Conservation (phyloP, 768 basidiomycete genomes). For the Cystofilobasidium capitatum region DNA sequence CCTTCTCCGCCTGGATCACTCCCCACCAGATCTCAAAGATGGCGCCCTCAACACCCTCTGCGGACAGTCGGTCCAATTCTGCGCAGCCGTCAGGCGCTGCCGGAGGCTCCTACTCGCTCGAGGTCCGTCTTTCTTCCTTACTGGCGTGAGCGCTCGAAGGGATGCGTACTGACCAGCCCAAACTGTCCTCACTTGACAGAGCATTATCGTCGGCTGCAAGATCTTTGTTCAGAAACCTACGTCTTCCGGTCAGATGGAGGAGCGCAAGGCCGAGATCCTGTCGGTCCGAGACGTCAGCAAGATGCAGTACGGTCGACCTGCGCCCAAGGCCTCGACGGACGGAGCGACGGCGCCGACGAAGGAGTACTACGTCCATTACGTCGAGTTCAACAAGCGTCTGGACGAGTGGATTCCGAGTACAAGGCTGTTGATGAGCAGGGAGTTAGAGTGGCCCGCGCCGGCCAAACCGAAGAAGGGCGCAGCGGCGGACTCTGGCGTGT, state of each 20-base stretch:
- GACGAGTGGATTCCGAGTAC: conserved; percentile 94
- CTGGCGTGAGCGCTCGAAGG: not conserved
- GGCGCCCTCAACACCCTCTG: conserved; percentile 36
- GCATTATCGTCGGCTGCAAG: conserved; percentile 87
- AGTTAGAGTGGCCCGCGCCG: conserved; percentile 77
- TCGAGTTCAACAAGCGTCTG: conserved; percentile 95
- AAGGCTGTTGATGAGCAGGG: conserved; percentile 68
- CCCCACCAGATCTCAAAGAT: conserved; percentile 19
- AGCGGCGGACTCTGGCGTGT: not conserved
- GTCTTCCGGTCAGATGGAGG: conserved; percentile 64
- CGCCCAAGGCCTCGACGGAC: conserved; percentile 33
- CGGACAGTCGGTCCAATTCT: conserved; percentile 25
- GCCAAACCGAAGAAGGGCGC: conserved; percentile 47
- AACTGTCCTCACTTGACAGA: conserved; percentile 44
- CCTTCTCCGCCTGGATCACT: not conserved
- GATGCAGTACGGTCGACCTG: conserved; percentile 40
- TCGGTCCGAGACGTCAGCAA: conserved; percentile 80
- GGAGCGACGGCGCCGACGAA: conserved; percentile 56
- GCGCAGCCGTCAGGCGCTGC: conserved; percentile 32
- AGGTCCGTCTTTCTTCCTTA: conserved; percentile 29
- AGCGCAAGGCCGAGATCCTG: conserved; percentile 88
- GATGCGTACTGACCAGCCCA: not conserved
- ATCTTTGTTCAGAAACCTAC: conserved; percentile 77
- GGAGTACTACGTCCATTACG: conserved; percentile 98
- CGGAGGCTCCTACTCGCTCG: conserved; percentile 34